These are phyloP conservation scores for Udeniomyces megalosporus DNA, from an alignment of 768 basidiomycete species.

Conservation along the genomic window DNA sequence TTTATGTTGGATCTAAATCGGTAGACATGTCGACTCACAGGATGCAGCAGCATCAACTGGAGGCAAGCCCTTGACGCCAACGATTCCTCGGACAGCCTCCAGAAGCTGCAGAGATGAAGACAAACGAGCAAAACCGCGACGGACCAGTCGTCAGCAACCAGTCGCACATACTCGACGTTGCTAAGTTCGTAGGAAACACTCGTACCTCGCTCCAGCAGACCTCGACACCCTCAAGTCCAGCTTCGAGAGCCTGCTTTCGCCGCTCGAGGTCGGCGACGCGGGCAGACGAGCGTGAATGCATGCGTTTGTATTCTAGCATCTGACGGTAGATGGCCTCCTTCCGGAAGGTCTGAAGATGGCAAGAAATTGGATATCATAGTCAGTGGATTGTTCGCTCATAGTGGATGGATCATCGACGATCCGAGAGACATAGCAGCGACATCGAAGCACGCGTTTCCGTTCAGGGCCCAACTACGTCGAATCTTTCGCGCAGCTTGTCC, in stretches of 20 bases:
- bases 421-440: too few relatives aligned
- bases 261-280: slow-evolving; percentile 50
- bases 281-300: slow-evolving; percentile 47
- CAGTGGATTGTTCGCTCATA: too few relatives aligned
- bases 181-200: neutral
- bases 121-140: neutral
- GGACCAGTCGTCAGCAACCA: neutral
- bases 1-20: neutral
- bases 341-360: slow-evolving; percentile 46
- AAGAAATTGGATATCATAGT: slow-evolving; percentile 10
- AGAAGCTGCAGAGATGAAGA: slow-evolving; percentile 37
- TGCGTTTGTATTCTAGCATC: slow-evolving; percentile 66
- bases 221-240: slow-evolving; percentile 53
- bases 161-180: neutral
- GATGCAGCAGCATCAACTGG: slow-evolving; percentile 29
- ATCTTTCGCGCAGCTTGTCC: too few relatives aligned
- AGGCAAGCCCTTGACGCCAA: slow-evolving; percentile 38
- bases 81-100: slow-evolving; percentile 47
- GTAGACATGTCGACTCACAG: slow-evolving; percentile 22
- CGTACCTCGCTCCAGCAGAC: slow-evolving; percentile 66
- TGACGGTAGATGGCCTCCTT: slow-evolving; percentile 73
- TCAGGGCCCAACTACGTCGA: too few relatives aligned
- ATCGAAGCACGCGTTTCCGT: too few relatives aligned
- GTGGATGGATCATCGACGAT: too few relatives aligned
- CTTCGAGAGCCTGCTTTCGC: slow-evolving; percentile 50